These are phyloP conservation scores for Agaricus subrufescens DNA, from an alignment of 768 basidiomycete genomes.

Conservation along the genomic window DNA sequence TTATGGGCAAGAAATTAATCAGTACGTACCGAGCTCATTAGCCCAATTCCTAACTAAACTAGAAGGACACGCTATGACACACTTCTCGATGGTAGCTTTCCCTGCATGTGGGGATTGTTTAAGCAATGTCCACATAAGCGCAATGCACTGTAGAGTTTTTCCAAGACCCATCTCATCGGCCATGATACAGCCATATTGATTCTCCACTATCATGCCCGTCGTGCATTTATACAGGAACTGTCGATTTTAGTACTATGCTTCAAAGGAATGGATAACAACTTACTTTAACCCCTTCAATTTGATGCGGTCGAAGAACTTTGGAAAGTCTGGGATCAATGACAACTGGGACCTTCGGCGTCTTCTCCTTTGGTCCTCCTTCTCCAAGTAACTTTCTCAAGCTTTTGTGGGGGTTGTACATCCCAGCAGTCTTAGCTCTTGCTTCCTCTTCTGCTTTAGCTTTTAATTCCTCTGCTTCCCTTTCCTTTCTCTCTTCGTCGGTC, in stretches of 20 bases:
- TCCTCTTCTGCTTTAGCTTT: conserved; percentile 60
- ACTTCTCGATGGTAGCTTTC: conserved; percentile 91
- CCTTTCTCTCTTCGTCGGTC: conserved; percentile 79
- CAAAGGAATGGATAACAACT: conserved; percentile 14
- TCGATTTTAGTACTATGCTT: conserved; percentile 5
- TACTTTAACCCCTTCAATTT: conserved; percentile 97
- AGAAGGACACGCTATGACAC: conserved; percentile 95
- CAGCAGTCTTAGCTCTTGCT: conserved; percentile 63
- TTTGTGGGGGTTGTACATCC: conserved; percentile 88
- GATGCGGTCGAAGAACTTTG: conserved; percentile 93
- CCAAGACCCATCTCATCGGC: conserved; percentile 99
- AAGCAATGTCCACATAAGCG: conserved; percentile 90
- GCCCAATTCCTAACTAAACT: conserved; percentile 99
- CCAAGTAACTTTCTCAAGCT: conserved; percentile 77
- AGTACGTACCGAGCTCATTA: conserved; percentile 82
- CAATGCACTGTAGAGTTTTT: conserved; percentile 94
- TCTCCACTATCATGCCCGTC: conserved; percentile 88
- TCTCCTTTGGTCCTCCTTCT: conserved; percentile 63
- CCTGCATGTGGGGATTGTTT: conserved; percentile 91
- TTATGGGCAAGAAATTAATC: neutral
- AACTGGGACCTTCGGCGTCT: conserved; percentile 81
- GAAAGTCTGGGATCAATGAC: conserved; percentile 89
- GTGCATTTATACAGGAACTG: conserved; percentile 96
- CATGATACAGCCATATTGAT: conserved; percentile 97
- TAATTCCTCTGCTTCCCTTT: conserved; percentile 68